Conservation (phyloP, 2,329 filamentous ascomycete genomes). For the Fusarium xylarioides region DNA sequence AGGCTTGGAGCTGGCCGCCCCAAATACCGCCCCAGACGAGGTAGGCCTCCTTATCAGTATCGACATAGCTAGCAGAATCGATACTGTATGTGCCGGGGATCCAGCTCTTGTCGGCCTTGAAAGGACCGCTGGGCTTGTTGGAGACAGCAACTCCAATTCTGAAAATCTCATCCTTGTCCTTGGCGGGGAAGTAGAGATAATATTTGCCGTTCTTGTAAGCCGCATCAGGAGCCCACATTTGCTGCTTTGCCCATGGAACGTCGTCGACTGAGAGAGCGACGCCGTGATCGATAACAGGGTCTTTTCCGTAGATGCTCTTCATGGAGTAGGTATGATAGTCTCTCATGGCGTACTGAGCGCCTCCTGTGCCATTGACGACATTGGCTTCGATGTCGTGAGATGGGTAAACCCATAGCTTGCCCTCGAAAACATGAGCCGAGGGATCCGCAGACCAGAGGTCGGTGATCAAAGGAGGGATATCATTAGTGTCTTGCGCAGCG, state of each 20-base stretch:
- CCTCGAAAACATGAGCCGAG: constrained; percentile 18
- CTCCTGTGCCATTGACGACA: background rate
- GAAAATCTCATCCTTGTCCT: constrained; percentile 15
- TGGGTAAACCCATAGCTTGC: constrained; percentile 1
- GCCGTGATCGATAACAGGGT: background rate
- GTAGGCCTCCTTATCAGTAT: background rate
- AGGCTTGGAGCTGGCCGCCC: constrained; percentile 11
- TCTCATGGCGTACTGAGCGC: constrained; percentile 5
- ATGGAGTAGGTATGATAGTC: constrained; percentile 19
- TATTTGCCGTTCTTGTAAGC: constrained; percentile 24
- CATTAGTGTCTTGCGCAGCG: background rate
- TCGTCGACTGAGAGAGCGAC: constrained; percentile 3
- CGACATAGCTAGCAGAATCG: constrained; percentile 8
- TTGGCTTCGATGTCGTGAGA: constrained; percentile 11
- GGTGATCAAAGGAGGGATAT: background rate
- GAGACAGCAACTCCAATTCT: constrained; percentile 22
- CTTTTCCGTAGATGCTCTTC: constrained; percentile 12
- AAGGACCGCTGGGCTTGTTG: background rate
- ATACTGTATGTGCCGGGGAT: constrained; percentile 18
- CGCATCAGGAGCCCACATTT: constrained; percentile 21
- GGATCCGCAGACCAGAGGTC: constrained; percentile 14
- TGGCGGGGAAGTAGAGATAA: constrained; percentile 23
- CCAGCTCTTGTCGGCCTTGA: constrained; percentile 17
- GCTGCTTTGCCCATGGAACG: constrained; percentile 5
- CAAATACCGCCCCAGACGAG: constrained; percentile 6